phyloP scores from a whole-genome alignment of 768 basidiomycete genomes.

The Russula compacta region DNA sequence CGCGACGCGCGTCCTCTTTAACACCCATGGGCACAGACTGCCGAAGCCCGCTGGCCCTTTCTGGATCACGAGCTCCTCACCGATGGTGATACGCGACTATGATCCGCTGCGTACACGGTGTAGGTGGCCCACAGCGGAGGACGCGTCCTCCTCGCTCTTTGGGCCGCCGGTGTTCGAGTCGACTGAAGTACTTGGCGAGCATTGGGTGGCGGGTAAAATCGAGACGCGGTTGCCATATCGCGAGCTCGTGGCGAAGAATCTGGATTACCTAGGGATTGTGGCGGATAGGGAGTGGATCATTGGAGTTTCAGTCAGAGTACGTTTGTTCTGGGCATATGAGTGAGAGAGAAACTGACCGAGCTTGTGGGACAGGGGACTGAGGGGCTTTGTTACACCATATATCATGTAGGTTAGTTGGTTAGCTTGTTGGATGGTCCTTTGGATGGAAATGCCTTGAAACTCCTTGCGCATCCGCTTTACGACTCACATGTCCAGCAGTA shows the following conservation, averaged over 20 bases:
- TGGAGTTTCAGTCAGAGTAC: constrained; percentile 1
- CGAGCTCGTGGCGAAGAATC: neutral
- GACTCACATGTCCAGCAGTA: neutral
- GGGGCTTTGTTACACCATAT: neutral
- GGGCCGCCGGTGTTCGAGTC: neutral
- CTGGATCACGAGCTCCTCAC: constrained; percentile 1
- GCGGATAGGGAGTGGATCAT: constrained; percentile 13
- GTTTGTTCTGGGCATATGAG: neutral
- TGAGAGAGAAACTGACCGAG: neutral
- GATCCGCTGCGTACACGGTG: neutral
- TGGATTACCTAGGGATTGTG: neutral
- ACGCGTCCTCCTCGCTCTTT: neutral
- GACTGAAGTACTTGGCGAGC: neutral
- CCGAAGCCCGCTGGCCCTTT: constrained; percentile 3
- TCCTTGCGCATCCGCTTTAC: neutral
- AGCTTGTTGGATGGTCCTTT: neutral
- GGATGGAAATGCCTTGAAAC: neutral
- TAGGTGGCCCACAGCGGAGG: neutral
- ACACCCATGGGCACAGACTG: neutral
- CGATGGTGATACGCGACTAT: constrained; percentile 10
- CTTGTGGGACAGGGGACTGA: neutral
- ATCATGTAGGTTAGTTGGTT: constrained; percentile 4
- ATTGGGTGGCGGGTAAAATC: neutral
- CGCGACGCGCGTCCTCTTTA: neutral
- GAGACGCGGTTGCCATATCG: constrained; percentile 7